Conservation (phyloP, 2,329 filamentous ascomycete genomes). For the Xylaria hypoxylon region DNA sequence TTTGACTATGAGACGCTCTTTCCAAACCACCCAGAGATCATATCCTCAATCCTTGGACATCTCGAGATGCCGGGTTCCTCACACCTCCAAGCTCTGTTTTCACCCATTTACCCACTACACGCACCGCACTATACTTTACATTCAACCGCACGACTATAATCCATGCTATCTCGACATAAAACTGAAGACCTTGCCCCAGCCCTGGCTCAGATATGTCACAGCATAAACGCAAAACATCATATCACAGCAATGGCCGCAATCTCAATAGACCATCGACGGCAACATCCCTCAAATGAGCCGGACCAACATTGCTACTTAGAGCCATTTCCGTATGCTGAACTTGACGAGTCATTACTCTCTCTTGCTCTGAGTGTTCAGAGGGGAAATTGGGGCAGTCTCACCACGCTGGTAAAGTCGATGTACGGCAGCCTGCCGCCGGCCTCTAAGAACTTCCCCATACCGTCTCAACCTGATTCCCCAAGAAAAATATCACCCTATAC, state of each 20-base stretch:
- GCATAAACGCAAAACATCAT: background rate
- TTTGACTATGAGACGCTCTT: too few relatives aligned
- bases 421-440: background rate
- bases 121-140: too few relatives aligned
- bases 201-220: background rate
- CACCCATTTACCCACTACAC: too few relatives aligned
- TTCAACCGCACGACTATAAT: too few relatives aligned
- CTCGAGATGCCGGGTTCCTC: too few relatives aligned
- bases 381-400: conserved; percentile 8
- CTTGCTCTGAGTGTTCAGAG: conserved; percentile 5
- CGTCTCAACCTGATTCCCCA: background rate
- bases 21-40: too few relatives aligned
- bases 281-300: too few relatives aligned
- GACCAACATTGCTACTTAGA: background rate
- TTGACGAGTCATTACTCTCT: background rate
- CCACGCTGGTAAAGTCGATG: background rate
- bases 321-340: background rate
- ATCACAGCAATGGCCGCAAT: background rate
- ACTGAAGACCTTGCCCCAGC: too few relatives aligned
- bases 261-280: too few relatives aligned
- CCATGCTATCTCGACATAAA: too few relatives aligned
- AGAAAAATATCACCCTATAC: background rate
- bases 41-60: too few relatives aligned
- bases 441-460: conserved; percentile 2
- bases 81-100: too few relatives aligned